phyloP scores from a whole-genome alignment of 306 rosid genomes.

The Cyamopsis tetragonoloba region DNA sequence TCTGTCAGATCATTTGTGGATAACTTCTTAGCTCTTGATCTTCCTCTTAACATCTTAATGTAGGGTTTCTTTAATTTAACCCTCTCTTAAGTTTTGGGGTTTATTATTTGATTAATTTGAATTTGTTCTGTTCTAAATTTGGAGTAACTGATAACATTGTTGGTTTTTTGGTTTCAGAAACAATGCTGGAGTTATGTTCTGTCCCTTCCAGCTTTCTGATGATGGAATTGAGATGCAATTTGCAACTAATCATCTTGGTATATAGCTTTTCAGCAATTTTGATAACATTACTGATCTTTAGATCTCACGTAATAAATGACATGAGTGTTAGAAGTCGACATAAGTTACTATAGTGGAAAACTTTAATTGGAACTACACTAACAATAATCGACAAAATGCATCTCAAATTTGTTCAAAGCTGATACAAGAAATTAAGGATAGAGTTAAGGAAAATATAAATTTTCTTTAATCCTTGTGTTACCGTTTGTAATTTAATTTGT shows the following conservation, averaged over 20 bases:
- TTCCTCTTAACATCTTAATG: constrained; percentile 90
- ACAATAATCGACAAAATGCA: too few relatives aligned
- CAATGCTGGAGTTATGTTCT: constrained; percentile 97
- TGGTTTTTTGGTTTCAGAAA: constrained; percentile 57
- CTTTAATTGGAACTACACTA: too few relatives aligned
- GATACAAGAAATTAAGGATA: too few relatives aligned
- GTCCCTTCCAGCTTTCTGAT: constrained; percentile 66
- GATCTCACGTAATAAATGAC: too few relatives aligned
- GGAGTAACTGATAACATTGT: not conserved
- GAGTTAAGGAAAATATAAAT: too few relatives aligned
- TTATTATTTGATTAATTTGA: too few relatives aligned
- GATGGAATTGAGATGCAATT: constrained; percentile 89
- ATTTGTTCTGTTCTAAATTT: not conserved
- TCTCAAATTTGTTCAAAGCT: too few relatives aligned
- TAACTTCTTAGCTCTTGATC: constrained; percentile 58
- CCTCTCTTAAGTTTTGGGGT: too few relatives aligned
- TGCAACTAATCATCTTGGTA: constrained; percentile 90
- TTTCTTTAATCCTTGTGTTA: too few relatives aligned
- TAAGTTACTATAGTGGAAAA: too few relatives aligned
- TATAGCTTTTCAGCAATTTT: not conserved
- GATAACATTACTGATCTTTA: too few relatives aligned
- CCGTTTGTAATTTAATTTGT: not conserved
- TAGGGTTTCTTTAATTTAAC: constrained; percentile 18
- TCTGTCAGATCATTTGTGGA: constrained; percentile 62
- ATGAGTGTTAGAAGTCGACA: too few relatives aligned